Evolutionary conservation across 164 flowering plant species (phyloP), one percentile per base, ranked within the genome.

Genomic region (Akebia trifoliata): DNA sequence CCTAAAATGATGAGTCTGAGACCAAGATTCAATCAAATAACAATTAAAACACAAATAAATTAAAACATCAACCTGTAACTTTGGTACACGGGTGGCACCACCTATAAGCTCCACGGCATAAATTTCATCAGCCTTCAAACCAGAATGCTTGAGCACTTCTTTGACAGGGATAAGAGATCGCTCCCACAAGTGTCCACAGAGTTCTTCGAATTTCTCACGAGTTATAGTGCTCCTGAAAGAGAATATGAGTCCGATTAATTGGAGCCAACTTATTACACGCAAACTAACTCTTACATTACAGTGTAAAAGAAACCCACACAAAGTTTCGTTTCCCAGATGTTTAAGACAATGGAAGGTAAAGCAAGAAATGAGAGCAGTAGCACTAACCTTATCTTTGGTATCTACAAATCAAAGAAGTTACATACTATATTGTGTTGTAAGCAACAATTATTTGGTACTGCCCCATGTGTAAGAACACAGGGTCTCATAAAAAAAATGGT

Each of bases 61-160:
- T 26, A 29, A 22, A 34, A 8, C 11, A 17, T 51, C 51, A 39
- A 91, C 99, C 96, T 94, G 97, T 75, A 94, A 80, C 71, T 88
- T 94, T 45, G 99, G 99, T 46, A 94, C 95, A 17, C 97, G 82
- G 18, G 99, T 90, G 50, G 91, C 96, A 52, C 99, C 97, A 56
- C 99, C 99, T 58, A 94, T 90, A 63, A 94, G 59, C 73, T 94
- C 99, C 49, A 94, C 86, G 31, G 96, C 96, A 78, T 83, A 80
- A 46, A 94, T 65, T 24, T 90, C 96, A 47, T 77, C 84, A 47
- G 72, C 48, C 61, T 78, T 81, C 58, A 90, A 47, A 42, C 81
- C 94, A 38, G 96, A 86, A 69, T 80, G 67, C 55, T 75, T 66
- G 34, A 94, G 74, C 58, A 90, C 76, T 69, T 88, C 94, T 70